Evolutionary conservation across 148 eudicot genomes (phyloP), one percentile per base, ranked within the genome.

Genomic region (Rhododendron ferrugineum): DNA sequence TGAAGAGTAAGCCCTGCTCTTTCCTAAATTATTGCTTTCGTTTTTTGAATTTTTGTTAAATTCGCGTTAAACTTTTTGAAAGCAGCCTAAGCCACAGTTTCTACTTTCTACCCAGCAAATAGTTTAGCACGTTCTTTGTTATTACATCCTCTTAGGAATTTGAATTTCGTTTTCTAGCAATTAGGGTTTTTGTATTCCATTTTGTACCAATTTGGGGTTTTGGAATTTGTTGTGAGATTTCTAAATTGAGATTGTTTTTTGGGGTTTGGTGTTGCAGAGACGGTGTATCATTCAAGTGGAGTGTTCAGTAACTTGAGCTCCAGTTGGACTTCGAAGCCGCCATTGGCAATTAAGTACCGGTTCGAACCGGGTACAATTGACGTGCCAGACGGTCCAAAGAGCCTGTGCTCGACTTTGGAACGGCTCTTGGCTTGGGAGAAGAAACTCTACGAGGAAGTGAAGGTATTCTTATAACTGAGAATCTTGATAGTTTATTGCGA

Each of bases 391-490:
- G 93, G 94, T 79, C 84, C 93, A 4, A 93, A 94, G 92, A 95
- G 99, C 89, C 90, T 97, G 23, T 94, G 94, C 86, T 95, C 98
- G 36, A 95, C 99, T 82, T 85, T 97, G 87, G 99, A 97, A 81
- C 90, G 98, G 75, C 96, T 97, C 75, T 89, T 97, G 90, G 99
- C 99, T 64, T 97, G 99, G 99, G 99, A 97, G 86, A 97, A 93
- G 91, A 97, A 97, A 86, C 95, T 97, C 77, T 97, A 95, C 85
- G 92, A 93, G 86, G 99, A 97, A 94, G 98, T 97, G 26, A 97
- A 97, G 99, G 99, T 97, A 88, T 80, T 85, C 26, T 98, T 95
- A 86, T 83, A 68, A 72, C 36, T 26, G 10, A 23, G 22, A 56
- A 36, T 42, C 73, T 76, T 32, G 8, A 68, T 76, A 44, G 70